A percentile compares a stretch with the other conserved stretches of the same genome.
Evolutionary conservation across 768 basidiomycete genomes (phyloP).

Genomic region (Termitomyces sp.): DNA sequence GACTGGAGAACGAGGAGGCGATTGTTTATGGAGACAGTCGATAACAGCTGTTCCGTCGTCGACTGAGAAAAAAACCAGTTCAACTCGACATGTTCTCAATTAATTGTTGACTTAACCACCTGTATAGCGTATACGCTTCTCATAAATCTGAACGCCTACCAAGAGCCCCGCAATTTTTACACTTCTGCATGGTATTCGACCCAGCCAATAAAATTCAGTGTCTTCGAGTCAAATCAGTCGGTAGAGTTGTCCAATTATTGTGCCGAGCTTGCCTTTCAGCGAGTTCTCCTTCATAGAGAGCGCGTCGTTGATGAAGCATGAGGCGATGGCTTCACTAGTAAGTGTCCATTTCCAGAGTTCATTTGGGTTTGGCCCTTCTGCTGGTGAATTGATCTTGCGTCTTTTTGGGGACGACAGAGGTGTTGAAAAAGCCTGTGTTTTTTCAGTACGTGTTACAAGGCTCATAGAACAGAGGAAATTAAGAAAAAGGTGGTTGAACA

Average conservation of each 20-base stretch:
- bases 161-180: conserved; percentile 61
- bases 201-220: conserved; percentile 67
- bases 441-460: conserved; percentile 15
- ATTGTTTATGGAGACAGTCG: conserved; percentile 53
- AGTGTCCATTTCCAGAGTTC: conserved; percentile 54
- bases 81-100: not conserved
- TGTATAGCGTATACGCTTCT: conserved; percentile 57
- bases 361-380: not conserved
- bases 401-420: conserved; percentile 21
- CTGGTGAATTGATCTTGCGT: not conserved
- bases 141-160: conserved; percentile 58
- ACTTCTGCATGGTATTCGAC: conserved; percentile 64
- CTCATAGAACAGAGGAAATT: conserved; percentile 17
- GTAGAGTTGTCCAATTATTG: not conserved
- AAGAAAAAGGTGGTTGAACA: not conserved
- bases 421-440: conserved; percentile 4
- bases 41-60: conserved; percentile 77
- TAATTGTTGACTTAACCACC: conserved; percentile 30
- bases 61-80: conserved; percentile 39
- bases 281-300: conserved; percentile 38
- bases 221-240: conserved; percentile 28
- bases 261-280: conserved; percentile 23
- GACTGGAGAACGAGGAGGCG: conserved; percentile 20
- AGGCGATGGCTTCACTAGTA: conserved; percentile 48
- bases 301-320: conserved; percentile 54